Evolutionary conservation across 78 protist species (phyloP), one percentile per base, ranked within the genome.

Genomic region (Isochrysis galbana): DNA sequence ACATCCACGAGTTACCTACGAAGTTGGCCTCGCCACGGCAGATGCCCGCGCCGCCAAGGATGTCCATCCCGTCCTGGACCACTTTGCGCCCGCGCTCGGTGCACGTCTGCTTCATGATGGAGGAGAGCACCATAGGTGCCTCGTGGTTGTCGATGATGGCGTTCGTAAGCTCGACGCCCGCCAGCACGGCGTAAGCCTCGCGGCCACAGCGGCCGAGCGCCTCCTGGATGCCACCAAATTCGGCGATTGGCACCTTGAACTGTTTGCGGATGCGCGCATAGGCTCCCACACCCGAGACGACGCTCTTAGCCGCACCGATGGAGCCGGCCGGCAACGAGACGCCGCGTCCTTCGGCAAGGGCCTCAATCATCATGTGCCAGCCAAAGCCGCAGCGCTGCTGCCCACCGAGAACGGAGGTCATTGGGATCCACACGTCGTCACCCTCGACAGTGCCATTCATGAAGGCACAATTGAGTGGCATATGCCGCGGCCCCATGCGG

Each of bases 191-290:
- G 90, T 89, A 93, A 34, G 95, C 7, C 61, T 42, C 77, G 45
- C 54, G n/a, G 34, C 74, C 95, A 38, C 83, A 70, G 70, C 34
- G 25, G 25, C 91, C 92, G 11, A 93, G 90, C 89, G 46, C 55
- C 93, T 93, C 95, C 95, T 93, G 92, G 48, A 93, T 91, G 46
- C 95, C 95, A 48, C 90, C 95, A 22, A 93, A 80, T 44, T 72
- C 87, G 21, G 95, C 95, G 67, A 93, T 80, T 17, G 95, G 95
- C 54, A 93, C 95, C 87, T 78, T 72, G 95, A 93, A 93, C 90
- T 93, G 95, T 90, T 93, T 93, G 82, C 95, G 92, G n/a, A 93
- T 51, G 38, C 95, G 95, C 91, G 95, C 83, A 70, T 93, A 93
- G 14, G 93, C 92, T 55, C 95, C 95, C 23, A 93, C 89, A 26